Percentiles rank a stretch among this genome's conserved stretches.
These are phyloP conservation scores for Artemisia annua DNA, from an alignment of 129 eudicot species.

Conservation along the genomic window DNA sequence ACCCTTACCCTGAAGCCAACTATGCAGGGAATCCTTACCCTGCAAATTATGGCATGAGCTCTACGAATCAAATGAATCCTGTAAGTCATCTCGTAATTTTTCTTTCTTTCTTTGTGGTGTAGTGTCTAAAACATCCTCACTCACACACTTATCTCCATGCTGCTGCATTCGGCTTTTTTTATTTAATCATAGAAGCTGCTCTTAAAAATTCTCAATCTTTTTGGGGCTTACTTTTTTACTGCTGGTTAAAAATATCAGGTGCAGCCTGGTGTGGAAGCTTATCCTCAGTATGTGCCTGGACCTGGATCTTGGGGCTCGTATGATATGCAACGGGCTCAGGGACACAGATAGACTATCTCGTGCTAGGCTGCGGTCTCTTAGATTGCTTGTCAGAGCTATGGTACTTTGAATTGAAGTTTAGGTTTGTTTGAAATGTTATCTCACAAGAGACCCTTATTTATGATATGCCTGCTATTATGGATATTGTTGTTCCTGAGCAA, in stretches of 20 bases:
- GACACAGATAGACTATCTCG: slow-evolving; percentile 62
- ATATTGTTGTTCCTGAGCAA: slow-evolving; percentile 29
- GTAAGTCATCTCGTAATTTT: slow-evolving; percentile 35
- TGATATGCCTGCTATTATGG: slow-evolving; percentile 15
- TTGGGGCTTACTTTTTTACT: slow-evolving; percentile 10
- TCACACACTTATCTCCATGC: not conserved
- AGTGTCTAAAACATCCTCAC: not conserved
- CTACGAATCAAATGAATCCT: slow-evolving; percentile 54
- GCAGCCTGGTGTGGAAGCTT: slow-evolving; percentile 74
- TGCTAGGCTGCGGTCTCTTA: slow-evolving; percentile 31
- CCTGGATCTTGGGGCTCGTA: slow-evolving; percentile 86
- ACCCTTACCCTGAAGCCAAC: slow-evolving; percentile 72
- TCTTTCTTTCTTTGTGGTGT: not conserved
- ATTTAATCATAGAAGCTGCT: not conserved
- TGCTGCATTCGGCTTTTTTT: not conserved
- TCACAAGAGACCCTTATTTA: slow-evolving; percentile 30
- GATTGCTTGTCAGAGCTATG: slow-evolving; percentile 35
- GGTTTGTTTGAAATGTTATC: slow-evolving; percentile 49
- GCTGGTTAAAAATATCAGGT: slow-evolving; percentile 34
- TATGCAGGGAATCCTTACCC: slow-evolving; percentile 79
- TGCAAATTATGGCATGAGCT: slow-evolving; percentile 55
- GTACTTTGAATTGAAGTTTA: slow-evolving; percentile 45
- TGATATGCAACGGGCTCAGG: slow-evolving; percentile 71
- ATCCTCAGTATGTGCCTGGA: slow-evolving; percentile 86
- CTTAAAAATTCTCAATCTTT: not conserved